phyloP scores from a whole-genome alignment of 768 basidiomycete genomes.

The Chiua virens region DNA sequence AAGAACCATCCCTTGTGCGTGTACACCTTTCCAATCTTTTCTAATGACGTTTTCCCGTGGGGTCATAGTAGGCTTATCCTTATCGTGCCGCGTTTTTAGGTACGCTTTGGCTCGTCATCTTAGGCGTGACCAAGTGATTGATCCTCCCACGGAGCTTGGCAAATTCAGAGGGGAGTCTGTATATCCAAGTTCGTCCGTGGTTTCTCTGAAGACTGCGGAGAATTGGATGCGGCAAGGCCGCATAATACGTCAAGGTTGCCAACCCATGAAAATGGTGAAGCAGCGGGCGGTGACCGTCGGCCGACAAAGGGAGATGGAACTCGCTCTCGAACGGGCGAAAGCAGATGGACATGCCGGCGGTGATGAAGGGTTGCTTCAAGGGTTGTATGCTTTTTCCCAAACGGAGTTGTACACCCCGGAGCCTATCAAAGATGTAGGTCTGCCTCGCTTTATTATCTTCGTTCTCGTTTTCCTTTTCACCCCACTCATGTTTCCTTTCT shows the following conservation, averaged over 20 bases:
- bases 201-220: slow-evolving; percentile 87
- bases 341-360: slow-evolving; percentile 37
- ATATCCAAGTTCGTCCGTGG: slow-evolving; percentile 79
- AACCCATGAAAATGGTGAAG: slow-evolving; percentile 90
- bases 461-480: neutral
- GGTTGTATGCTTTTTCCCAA: slow-evolving; percentile 81
- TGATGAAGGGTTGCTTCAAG: slow-evolving; percentile 73
- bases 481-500: slow-evolving; percentile 8
- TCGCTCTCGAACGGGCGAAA: slow-evolving; percentile 44
- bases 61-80: slow-evolving; percentile 1
- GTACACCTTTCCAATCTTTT: neutral
- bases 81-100: slow-evolving; percentile 37
- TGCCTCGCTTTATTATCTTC: slow-evolving; percentile 37
- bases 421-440: slow-evolving; percentile 85
- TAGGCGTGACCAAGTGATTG: slow-evolving; percentile 81
- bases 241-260: slow-evolving; percentile 64
- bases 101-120: slow-evolving; percentile 87
- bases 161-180: slow-evolving; percentile 93
- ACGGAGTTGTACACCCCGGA: slow-evolving; percentile 79
- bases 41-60: slow-evolving; percentile 26
- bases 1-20: slow-evolving; percentile 89
- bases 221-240: slow-evolving; percentile 94
- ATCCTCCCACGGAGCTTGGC: slow-evolving; percentile 80
- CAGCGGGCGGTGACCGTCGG: slow-evolving; percentile 79
- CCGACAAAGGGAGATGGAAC: slow-evolving; percentile 69